Conservation (phyloP, 129 eudicot genomes). For the Ambrosia trifida region DNA sequence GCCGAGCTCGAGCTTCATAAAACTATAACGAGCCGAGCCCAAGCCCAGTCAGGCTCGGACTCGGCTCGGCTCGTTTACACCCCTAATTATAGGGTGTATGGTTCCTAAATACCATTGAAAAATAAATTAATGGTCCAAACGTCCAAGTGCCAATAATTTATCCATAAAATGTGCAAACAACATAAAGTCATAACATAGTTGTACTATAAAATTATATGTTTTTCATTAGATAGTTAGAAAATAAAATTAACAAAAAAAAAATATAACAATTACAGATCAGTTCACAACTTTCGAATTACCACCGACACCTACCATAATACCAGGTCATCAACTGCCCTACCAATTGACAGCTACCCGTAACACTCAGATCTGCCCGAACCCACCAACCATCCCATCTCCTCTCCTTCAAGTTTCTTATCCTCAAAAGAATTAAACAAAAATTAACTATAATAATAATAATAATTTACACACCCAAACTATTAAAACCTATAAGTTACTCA, state of each 20-base stretch:
- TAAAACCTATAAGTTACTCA: constrained; percentile 28
- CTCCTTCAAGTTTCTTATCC: constrained; percentile 16
- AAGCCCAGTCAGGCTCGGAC: too few species aligned
- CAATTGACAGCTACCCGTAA: constrained; percentile 35
- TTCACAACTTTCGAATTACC: constrained; percentile 23
- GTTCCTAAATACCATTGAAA: too few species aligned
- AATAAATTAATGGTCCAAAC: constrained; percentile 16
- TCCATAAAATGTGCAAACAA: constrained; percentile 1
- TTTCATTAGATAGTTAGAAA: not conserved
- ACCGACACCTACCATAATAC: constrained; percentile 33
- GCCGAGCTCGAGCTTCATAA: too few species aligned
- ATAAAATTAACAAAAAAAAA: not conserved
- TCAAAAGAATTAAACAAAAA: constrained; percentile 27
- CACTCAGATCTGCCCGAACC: constrained; percentile 35
- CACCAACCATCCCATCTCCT: not conserved
- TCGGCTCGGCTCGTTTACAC: too few species aligned
- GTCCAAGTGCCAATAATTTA: constrained; percentile 12
- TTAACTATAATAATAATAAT: not conserved
- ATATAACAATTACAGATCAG: constrained; percentile 24
- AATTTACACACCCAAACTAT: constrained; percentile 18
- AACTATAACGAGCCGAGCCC: too few species aligned
- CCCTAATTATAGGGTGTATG: too few species aligned
- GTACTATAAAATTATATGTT: not conserved
- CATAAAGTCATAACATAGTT: constrained; percentile 4
- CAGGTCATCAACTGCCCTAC: constrained; percentile 12